Evolutionary conservation across 441 rosid species (phyloP), one percentile per base, ranked within the genome.

Genomic region (Populus trichocarpa): DNA sequence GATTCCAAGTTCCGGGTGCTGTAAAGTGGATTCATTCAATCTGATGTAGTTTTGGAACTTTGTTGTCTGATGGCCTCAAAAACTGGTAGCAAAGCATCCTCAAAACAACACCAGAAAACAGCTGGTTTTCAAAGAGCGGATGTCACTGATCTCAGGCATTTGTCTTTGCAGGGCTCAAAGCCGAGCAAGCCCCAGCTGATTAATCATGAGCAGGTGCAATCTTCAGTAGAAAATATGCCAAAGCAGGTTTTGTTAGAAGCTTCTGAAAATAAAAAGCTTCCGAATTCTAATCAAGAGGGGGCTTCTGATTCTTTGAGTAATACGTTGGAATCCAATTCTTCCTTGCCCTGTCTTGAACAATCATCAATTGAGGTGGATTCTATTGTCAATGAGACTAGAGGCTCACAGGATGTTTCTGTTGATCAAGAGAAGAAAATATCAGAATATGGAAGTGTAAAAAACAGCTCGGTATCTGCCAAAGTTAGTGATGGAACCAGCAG

Each of bases 381-480:
- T 68, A 63, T 79, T 46, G 59, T 84, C 72, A 82, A 74, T 67
- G 90, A 83, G 78, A 86, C 61, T 79, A 84, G 82, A 78, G 87
- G 83, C 64, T 80, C 87, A 65, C 85, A 73, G 74, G 84, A 81
- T 73, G 75, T 77, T 76, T 84, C 85, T 40, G 70, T 80, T 72
- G 89, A 89, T 76, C 84, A 80, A 81, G 94, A 87, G 69, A 91
- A 90, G 89, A 90, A 89, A 85, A 81, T 76, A 38, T 88, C 91
- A 11, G 96, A 84, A 26, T 79, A 78, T 77, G 93, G 89, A 72
- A 90, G 95, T 71, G 90, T 92, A 68, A 92, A 90, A 79, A 88
- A 82, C 76, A 93, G 98, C 85, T 89, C 91, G 9, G 90, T 88
- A 50, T 90, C 96, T 42, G 94, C 88, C 33, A 94, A 91, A 87